Base-by-base conservation (phyloP, 179 eudicot species). In the Drosera spatulata region DNA sequence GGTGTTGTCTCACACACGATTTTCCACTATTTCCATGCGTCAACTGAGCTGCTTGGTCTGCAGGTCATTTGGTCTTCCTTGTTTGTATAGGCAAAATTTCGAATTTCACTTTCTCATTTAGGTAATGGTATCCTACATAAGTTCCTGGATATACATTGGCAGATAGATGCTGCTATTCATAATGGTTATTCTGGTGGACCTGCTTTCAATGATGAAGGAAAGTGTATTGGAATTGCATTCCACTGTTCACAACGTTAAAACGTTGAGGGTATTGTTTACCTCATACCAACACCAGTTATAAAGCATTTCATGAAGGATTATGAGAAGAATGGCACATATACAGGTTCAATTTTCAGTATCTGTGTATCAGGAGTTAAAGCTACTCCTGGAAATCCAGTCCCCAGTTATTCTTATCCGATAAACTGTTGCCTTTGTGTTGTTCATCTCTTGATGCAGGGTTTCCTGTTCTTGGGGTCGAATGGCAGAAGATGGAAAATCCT, bases 401-500 rank as follows among this genome's bases (percentile, higher is more conserved):
- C n/a, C n/a, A n/a, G n/a, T n/a, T n/a, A n/a, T n/a, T n/a, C n/a
- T n/a, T n/a, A n/a, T n/a, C n/a, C n/a, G n/a, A n/a, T n/a, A n/a
- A n/a, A n/a, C n/a, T n/a, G n/a, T n/a, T n/a, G n/a, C n/a, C n/a
- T n/a, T 37, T 39, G 45, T 33, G 38, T 47, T 37, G 14, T 3
- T 12, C 6, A 52, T 56, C 5, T 56, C 2, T 50, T 53, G 61
- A 22, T 2, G 46, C 68, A 87, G 95, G 95, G 48, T 87, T 87
- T 56, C 97, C 97, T 38, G 73, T 87, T 67, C 82, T 89, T 51
- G 87, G 95, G 38, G 80, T 89, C 61, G 95, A 89, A 74, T 89
- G 97, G 97, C 97, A 89, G 61, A 89, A 89, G 79, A 87, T 89
- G 95, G 97, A 89, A 73, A 89, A 89, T 65, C 95, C 97, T 5